Conservation (phyloP, 2,329 filamentous ascomycete genomes). For the Penicillium sp. region DNA sequence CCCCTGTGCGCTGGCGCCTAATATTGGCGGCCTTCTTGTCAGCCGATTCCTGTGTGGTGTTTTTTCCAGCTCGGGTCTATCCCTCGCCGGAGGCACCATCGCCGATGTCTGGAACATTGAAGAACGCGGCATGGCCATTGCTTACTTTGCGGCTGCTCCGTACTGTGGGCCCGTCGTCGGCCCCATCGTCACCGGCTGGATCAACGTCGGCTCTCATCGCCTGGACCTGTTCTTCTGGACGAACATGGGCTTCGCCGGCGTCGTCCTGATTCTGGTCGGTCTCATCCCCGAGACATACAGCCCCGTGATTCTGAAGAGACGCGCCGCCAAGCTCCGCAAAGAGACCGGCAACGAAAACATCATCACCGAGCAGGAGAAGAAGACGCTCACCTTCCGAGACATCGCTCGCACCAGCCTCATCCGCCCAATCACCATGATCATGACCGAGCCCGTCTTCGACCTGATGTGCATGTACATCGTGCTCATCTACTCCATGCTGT, state of each 20-base stretch:
- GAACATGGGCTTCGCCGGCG: constrained; percentile 32
- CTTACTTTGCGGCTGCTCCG: constrained; percentile 72
- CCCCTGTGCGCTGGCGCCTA: constrained; percentile 34
- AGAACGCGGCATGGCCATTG: constrained; percentile 78
- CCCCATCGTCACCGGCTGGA: constrained; percentile 70
- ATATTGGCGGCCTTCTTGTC: constrained; percentile 30
- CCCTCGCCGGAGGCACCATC: constrained; percentile 31
- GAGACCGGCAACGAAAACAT: constrained; percentile 34
- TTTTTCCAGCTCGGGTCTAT: constrained; percentile 31
- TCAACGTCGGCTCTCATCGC: constrained; percentile 47
- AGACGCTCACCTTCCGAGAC: constrained; percentile 25
- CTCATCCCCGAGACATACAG: constrained; percentile 38
- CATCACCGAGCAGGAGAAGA: constrained; percentile 33
- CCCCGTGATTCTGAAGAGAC: constrained; percentile 34
- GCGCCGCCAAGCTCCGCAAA: constrained; percentile 32
- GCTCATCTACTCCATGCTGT: constrained; percentile 47
- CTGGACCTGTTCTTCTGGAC: constrained; percentile 36
- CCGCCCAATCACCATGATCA: constrained; percentile 74
- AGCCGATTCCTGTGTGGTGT: constrained; percentile 32
- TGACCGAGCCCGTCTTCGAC: constrained; percentile 49
- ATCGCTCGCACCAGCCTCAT: constrained; percentile 66
- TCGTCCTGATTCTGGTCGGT: constrained; percentile 24
- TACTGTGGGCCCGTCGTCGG: constrained; percentile 74
- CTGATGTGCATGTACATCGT: constrained; percentile 74
- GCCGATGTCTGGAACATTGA: constrained; percentile 71